Conservation (phyloP, 345 rosid species). For the Salix suchowensis region DNA sequence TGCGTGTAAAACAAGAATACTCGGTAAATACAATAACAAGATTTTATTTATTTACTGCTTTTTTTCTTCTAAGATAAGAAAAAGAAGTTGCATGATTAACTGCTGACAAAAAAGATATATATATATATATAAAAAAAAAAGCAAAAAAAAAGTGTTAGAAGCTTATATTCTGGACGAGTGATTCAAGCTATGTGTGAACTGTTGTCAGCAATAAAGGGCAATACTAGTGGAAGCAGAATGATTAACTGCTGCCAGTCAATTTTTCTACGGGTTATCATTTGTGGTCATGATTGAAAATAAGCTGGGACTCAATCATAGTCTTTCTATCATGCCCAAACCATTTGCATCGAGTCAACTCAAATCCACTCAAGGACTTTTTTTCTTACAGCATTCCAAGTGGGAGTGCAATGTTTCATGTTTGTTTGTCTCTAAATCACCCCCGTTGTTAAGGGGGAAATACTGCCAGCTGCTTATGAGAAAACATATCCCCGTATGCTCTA, state of each 20-base stretch:
- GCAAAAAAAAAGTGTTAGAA: neutral
- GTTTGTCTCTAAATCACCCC: neutral
- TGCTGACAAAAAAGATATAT: neutral
- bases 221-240: conserved; percentile 13
- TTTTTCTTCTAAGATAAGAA: no score
- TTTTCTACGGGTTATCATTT: conserved; percentile 13
- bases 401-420: neutral
- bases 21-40: neutral
- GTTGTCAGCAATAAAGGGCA: neutral
- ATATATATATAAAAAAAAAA: no score
- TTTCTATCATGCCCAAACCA: conserved; percentile 7
- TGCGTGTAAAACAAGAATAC: neutral
- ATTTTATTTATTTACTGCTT: no score
- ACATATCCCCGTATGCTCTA: neutral
- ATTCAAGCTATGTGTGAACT: neutral
- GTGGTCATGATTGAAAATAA: conserved; percentile 15
- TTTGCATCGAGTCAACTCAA: conserved; percentile 11
- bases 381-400: neutral
- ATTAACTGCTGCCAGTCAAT: conserved; percentile 8
- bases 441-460: neutral
- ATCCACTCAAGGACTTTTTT: neutral
- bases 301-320: conserved; percentile 15
- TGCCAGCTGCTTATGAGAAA: neutral
- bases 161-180: neutral
- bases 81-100: no score